These are phyloP conservation scores for Pugionium cornutum DNA, from an alignment of 345 rosid genomes.

Conservation along the genomic window DNA sequence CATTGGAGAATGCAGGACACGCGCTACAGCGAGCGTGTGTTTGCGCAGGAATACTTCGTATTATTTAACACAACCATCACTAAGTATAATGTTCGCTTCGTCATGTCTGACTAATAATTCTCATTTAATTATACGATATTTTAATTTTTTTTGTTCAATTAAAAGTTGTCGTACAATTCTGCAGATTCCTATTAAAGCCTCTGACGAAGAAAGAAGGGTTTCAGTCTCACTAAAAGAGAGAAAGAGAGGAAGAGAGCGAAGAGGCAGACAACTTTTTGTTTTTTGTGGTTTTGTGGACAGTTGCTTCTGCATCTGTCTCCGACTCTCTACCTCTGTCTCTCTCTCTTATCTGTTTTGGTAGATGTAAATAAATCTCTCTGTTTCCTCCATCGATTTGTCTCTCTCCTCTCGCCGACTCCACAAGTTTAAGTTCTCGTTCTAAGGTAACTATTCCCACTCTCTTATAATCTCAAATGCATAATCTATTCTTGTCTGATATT, in stretches of 20 bases:
- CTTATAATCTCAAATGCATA: too few species aligned
- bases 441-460: slow-evolving; percentile 32
- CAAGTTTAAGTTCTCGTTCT: neutral
- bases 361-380: slow-evolving; percentile 22
- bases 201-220: slow-evolving; percentile 22
- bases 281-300: slow-evolving; percentile 11
- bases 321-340: neutral
- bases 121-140: slow-evolving; percentile 30
- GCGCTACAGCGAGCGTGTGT: slow-evolving; percentile 2
- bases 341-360: slow-evolving; percentile 10
- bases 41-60: slow-evolving; percentile 9
- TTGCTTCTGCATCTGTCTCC: slow-evolving; percentile 24
- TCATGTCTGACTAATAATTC: slow-evolving; percentile 43
- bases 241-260: slow-evolving; percentile 16
- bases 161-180: slow-evolving; percentile 8
- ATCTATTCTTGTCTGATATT: too few species aligned
- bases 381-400: slow-evolving; percentile 19
- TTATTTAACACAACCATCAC: slow-evolving; percentile 31
- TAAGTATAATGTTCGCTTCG: slow-evolving; percentile 43
- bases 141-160: neutral
- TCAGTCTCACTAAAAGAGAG: slow-evolving; percentile 22
- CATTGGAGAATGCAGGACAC: neutral
- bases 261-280: slow-evolving; percentile 20
- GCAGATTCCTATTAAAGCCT: slow-evolving; percentile 39
- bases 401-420: slow-evolving; percentile 17